These are phyloP conservation scores for Panaeolus papilionaceus DNA, from an alignment of 768 basidiomycete species.

Conservation along the genomic window DNA sequence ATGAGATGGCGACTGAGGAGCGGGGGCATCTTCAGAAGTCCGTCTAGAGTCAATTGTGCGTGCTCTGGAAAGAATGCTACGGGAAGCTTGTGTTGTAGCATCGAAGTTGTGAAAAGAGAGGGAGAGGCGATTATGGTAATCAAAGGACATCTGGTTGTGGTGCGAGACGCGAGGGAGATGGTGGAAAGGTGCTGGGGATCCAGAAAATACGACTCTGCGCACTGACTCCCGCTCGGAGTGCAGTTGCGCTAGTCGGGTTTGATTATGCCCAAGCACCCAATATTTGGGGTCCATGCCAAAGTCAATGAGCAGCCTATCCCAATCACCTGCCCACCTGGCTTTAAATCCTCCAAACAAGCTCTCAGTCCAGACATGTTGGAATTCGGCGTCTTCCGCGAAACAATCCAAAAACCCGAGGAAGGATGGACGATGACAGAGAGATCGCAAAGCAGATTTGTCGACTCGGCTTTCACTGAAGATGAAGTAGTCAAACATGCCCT, in stretches of 20 bases:
- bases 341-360: conserved; percentile 9
- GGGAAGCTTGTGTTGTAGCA: neutral
- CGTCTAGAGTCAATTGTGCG: neutral
- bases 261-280: conserved; percentile 5
- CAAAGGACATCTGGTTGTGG: neutral
- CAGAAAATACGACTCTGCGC: neutral
- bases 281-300: conserved; percentile 9
- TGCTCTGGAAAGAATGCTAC: neutral
- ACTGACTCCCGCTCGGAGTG: conserved; percentile 5
- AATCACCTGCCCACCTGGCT: conserved; percentile 4
- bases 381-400: neutral
- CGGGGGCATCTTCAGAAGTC: neutral
- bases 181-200: neutral
- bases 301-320: conserved; percentile 4
- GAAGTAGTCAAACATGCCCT: conserved; percentile 11
- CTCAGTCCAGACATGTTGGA: neutral
- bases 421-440: neutral
- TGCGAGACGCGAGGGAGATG: neutral
- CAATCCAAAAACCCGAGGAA: neutral
- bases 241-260: neutral
- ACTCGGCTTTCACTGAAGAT: conserved; percentile 10
- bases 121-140: neutral
- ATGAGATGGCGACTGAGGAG: neutral
- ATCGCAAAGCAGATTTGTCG: neutral
- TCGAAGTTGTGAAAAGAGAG: neutral